Evolutionary conservation across 106 monocot genomes (phyloP).

Genomic region (Gastrodia elata): DNA sequence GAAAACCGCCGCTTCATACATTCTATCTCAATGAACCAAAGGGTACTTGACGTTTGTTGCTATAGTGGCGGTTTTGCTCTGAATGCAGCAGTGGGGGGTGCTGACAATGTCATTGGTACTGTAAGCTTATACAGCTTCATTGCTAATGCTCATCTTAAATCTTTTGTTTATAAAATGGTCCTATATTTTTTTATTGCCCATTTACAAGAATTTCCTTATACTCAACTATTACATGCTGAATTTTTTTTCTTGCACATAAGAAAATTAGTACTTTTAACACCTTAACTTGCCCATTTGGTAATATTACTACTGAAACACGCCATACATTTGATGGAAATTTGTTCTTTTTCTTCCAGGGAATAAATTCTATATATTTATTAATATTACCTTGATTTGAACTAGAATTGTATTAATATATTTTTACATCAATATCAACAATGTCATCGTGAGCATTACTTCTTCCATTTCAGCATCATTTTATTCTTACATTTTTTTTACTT

Average conservation of each 20-base stretch:
- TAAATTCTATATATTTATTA: too few species aligned
- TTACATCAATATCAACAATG: too few species aligned
- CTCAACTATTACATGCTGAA: background rate
- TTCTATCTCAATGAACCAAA: constrained; percentile 48
- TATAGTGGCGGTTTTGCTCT: constrained; percentile 94
- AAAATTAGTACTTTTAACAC: background rate
- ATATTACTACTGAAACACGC: too few species aligned
- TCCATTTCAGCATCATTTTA: too few species aligned
- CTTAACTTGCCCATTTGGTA: too few species aligned
- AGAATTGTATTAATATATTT: too few species aligned
- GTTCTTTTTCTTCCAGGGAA: too few species aligned
- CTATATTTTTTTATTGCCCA: background rate
- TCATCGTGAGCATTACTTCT: too few species aligned
- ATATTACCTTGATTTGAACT: too few species aligned
- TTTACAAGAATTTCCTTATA: background rate
- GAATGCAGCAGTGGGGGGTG: constrained; percentile 73
- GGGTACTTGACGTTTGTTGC: constrained; percentile 87
- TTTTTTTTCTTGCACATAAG: background rate
- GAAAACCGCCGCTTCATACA: constrained; percentile 75
- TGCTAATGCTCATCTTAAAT: background rate
- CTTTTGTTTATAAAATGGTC: background rate
- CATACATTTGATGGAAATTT: too few species aligned
- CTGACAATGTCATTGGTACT: constrained; percentile 71
- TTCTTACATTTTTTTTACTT: too few species aligned
- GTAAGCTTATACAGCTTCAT: constrained; percentile 19